A percentile compares a stretch with the other conserved stretches of the same genome.
Evolutionary conservation across 202 grass and related monocot genomes (phyloP).

Genomic region (Carex sylvatica): DNA sequence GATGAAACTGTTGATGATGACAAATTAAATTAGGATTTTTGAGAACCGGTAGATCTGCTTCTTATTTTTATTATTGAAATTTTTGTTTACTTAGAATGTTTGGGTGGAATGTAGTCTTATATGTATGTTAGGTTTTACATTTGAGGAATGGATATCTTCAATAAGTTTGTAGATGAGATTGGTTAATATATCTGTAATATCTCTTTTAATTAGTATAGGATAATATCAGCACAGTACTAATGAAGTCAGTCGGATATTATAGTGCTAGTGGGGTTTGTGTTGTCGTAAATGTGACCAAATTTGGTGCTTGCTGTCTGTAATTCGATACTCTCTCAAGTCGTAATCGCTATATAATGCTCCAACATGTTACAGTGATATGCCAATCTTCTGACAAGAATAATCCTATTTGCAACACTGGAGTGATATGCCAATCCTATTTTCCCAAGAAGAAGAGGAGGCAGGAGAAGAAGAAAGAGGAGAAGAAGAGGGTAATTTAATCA

Average conservation of each 20-base stretch:
- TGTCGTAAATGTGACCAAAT: neutral
- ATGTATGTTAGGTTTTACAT: neutral
- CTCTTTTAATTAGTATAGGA: neutral
- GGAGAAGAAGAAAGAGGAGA: too few species aligned
- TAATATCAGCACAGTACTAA: neutral
- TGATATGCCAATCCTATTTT: too few species aligned
- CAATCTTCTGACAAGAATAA: constrained; percentile 1
- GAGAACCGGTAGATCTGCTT: neutral
- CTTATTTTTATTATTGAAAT: neutral
- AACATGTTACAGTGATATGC: neutral
- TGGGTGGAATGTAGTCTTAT: neutral
- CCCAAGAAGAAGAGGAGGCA: too few species aligned
- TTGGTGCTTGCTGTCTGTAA: neutral
- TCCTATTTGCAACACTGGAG: neutral
- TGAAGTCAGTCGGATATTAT: neutral
- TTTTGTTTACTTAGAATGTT: neutral
- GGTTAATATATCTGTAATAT: neutral
- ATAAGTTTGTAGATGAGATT: neutral
- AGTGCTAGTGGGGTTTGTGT: constrained; percentile 4
- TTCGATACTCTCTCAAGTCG: neutral
- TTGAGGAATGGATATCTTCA: neutral
- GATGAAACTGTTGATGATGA: constrained; percentile 25
- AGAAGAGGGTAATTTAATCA: too few species aligned
- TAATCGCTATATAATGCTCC: neutral
- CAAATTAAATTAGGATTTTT: constrained; percentile 6